Evolutionary conservation across 73 alveolate genomes (phyloP), one percentile per base, ranked within the genome.

Genomic region (Breviolum minutum): DNA sequence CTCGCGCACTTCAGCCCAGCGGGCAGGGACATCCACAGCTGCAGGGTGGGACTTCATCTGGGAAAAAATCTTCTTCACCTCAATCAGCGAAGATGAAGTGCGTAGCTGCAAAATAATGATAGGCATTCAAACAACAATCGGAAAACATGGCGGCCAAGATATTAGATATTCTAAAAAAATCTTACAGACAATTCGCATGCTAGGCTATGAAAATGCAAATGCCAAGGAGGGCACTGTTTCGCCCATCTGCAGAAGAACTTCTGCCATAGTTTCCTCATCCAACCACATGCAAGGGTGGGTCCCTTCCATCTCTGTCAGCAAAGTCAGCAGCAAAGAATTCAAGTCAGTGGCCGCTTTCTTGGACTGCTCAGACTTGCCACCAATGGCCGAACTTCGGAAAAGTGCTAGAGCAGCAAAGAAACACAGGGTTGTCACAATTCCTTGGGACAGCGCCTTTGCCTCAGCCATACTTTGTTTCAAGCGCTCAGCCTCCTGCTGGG

Each of bases 1-100:
- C 69, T 40, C 66, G 9, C 6, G 30, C 30, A 16, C 88, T 8
- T 80, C 30, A 12, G 29, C 88, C 88, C 88, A 80, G 88, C 88
- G 88, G 88, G 88, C 66, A 4, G 88, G n/a, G 69, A 80, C 88
- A 80, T 80, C 88, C 63, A 80, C 88, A 80, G 88, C 30, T 5
- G 88, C 88, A 80, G 88, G 69, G 30, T 29, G 29, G 69, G 88
- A 63, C 66, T 80, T 29, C 66, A 29, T 40, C 88, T 80, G 84
- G 26, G 6, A n/a, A 13, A 80, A 40, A 12, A 29, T 29, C 27
- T 80, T 80, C 17, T 10, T 7, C 16, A 80, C 88, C 88, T 80
- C n/a, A 24, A 29, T 8, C 24, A 9, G 5, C 29, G 86, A 7
- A 8, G 22, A 26, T n/a, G 62, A 26, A 7, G 80, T 12, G 80